Base-by-base conservation (phyloP, 305 asterid genomes). In the Andrographis paniculata region DNA sequence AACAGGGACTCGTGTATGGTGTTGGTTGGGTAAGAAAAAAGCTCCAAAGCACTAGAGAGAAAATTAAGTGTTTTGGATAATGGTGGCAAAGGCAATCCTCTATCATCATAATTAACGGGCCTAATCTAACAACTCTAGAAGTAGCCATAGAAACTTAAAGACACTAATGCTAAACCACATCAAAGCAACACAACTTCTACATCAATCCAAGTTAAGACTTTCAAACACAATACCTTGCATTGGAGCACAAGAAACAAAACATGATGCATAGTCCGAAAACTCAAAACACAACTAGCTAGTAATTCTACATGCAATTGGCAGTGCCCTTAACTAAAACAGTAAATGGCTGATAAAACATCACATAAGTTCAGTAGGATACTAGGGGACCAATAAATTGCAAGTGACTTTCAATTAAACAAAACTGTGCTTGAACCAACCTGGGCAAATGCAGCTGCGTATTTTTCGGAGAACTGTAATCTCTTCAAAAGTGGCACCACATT, bases 401-500 rank as follows among this genome's bases (percentile, higher is more conserved):
- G 3, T 35, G 40, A 35, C 14, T 5, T 6, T 10, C 0, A 13
- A 35, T 35, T 61, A 51, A 60, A 60, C 23, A 60, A 24, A 40
- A 44, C 24, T 33, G 23, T 31, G 22, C 43, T 44, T 41, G 21
- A 38, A 45, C 78, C 42, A 59, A 91, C 99, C 97, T 92, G 95
- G 58, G 75, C 80, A 71, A 92, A 87, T 53, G 99, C 99, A 21
- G 80, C 42, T 36, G 63, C 43, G 77, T 70, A 80, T 42, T 68
- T 58, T 42, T 64, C 72, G 46, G 74, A 61, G 68, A 77, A 87
- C 16, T 53, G 71, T 74, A 92, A 56, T 64, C 77, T 84, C 80
- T 69, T 87, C 44, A 92, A 54, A 60, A 92, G 96, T 9, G 99
- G 86, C 63, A 81, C 63, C 66, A 87, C 99, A 62, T 87, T 94